Evolutionary conservation across 108 stramenopile species (phyloP), one percentile per base, ranked within the genome.

Genomic region (Fragilariopsis cylindrus): DNA sequence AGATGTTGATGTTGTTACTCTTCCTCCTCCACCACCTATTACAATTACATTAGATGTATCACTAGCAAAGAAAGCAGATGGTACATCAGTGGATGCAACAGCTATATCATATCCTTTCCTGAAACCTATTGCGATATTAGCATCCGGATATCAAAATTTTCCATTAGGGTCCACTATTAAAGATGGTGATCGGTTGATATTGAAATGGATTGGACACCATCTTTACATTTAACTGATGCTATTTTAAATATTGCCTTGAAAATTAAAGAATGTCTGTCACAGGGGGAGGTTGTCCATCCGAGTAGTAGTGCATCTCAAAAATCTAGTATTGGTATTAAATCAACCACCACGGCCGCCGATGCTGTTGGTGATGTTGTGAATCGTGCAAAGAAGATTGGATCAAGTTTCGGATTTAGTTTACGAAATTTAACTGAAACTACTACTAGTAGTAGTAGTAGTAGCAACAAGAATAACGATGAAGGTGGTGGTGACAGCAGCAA

Each of bases 141-240:
- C 79, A 48, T 82, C 81, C 16, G 94, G 94, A 7, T 75, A 85
- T 9, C 63, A 65, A 44, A 76, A 70, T 39, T 90, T 95, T 57
- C 82, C 88, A 15, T 63, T 69, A 39, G 85, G 86, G 58, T 88
- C 88, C 7, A 89, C 89, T 45, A 89, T 92, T 71, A 45, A 67
- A 1, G 79, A 92, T 72, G 94, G 94, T 1, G 82, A 86, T 72
- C 64, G 58, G 70, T 95, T 46, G 79, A 83, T 39, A 90, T 95
- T 74, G 94, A 95, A 73, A 81, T 85, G 45, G 90, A 92, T 67
- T 96, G 95, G 95, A 96, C 95, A 8, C 95, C 95, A 8, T 86
- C 85, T 72, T 81, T 96, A 40, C 92, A 93, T 73, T 66, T 96
- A 12, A 83, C 85, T 8, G 92, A 94, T 77, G 92, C 92, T 30